Percentiles rank a stretch among this genome's conserved stretches.
Conservation (phyloP, 2,329 filamentous ascomycete species). For the Colletotrichum liaoningense region DNA sequence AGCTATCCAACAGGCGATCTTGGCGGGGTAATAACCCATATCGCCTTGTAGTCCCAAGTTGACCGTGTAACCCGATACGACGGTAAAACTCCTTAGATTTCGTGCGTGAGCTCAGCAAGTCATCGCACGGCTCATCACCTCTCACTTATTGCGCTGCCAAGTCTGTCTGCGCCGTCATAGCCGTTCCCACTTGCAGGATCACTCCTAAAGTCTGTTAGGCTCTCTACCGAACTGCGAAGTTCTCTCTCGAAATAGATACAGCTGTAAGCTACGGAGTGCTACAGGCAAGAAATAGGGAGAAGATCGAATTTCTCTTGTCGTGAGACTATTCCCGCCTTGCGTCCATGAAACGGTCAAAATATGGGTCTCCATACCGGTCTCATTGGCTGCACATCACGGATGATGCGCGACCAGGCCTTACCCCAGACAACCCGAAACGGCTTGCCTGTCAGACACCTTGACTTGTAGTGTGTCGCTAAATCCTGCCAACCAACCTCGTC, state of each 20-base stretch:
- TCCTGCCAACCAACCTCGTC: constrained; percentile 1
- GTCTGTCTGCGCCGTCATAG: neutral
- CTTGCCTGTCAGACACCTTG: constrained; percentile 8
- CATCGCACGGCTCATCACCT: neutral
- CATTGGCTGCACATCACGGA: neutral
- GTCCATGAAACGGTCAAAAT: neutral
- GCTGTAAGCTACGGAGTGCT: neutral
- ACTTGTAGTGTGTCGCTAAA: constrained; percentile 11
- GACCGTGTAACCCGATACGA: neutral
- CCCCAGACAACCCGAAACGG: constrained; percentile 21
- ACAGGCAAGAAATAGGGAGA: neutral
- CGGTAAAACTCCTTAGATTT: neutral
- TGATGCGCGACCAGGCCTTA: neutral
- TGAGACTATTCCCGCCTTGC: neutral
- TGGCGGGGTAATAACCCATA: neutral
- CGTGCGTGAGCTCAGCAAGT: neutral
- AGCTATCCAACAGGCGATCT: neutral
- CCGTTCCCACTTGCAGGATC: neutral
- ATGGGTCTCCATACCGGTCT: neutral
- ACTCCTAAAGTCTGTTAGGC: neutral
- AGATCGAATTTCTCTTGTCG: neutral
- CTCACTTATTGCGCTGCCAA: neutral
- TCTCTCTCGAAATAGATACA: neutral
- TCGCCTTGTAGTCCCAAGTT: neutral
- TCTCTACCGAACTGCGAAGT: neutral